Conservation (phyloP, 768 basidiomycete species). For the Daedalea quercina region DNA sequence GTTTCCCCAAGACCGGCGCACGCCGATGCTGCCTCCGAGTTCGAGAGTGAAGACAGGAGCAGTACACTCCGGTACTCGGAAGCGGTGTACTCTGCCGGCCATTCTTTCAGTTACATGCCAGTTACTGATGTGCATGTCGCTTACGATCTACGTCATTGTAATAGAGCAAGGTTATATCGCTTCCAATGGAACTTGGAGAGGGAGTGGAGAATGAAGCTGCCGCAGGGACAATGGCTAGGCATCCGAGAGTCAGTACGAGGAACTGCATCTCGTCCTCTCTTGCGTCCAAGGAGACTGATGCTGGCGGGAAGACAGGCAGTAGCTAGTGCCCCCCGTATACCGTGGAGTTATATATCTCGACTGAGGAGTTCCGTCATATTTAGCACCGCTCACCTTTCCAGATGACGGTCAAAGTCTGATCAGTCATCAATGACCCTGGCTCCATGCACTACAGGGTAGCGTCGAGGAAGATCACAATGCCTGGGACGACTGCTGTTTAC, state of each 20-base stretch:
- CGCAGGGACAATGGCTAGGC: not conserved
- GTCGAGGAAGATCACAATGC: not conserved
- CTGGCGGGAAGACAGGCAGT: not conserved
- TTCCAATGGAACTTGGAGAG: slow-evolving; percentile 8
- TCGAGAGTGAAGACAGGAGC: slow-evolving; percentile 9
- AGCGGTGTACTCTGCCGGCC: slow-evolving; percentile 11
- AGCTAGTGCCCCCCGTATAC: not conserved
- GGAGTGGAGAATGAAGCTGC: not conserved
- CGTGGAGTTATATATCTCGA: not conserved
- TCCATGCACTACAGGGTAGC: not conserved
- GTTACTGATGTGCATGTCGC: not conserved
- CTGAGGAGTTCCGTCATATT: not conserved
- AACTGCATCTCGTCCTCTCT: not conserved
- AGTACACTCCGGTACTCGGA: slow-evolving; percentile 15
- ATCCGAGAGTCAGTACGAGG: not conserved
- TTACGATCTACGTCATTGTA: slow-evolving; percentile 21
- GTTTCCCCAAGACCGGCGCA: slow-evolving; percentile 18
- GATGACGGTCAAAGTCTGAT: not conserved
- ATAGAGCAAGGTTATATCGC: slow-evolving; percentile 17
- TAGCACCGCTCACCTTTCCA: too few relatives aligned
- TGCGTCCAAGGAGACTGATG: not conserved
- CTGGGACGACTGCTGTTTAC: not conserved
- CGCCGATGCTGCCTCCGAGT: slow-evolving; percentile 9
- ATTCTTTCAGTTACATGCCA: not conserved
- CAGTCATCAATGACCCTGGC: not conserved